phyloP scores from a whole-genome alignment of 2,329 filamentous ascomycete species.

The Neoarthrinium moseri region DNA sequence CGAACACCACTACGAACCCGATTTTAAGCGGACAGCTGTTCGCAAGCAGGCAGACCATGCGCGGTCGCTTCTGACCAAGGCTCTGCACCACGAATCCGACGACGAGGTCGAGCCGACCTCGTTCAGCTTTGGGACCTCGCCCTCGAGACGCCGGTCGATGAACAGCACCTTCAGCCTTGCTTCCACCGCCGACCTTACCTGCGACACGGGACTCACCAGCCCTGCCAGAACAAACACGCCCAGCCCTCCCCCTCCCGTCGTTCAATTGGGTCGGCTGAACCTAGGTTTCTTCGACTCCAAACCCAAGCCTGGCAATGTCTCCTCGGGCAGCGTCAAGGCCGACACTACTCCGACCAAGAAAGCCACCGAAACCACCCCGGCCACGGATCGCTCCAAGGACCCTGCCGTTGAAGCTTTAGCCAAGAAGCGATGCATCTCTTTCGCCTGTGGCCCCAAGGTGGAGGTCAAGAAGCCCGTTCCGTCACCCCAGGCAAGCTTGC shows the following conservation, averaged over 20 bases:
- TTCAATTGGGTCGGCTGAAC: constrained; percentile 43
- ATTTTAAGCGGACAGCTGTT: constrained; percentile 47
- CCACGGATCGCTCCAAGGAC: constrained; percentile 43
- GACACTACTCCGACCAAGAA: constrained; percentile 19
- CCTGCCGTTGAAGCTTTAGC: constrained; percentile 61
- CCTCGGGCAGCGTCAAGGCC: constrained; percentile 22
- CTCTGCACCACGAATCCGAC: constrained; percentile 69
- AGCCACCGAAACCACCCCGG: constrained; percentile 9
- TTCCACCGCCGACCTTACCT: constrained; percentile 90
- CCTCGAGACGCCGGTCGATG: constrained; percentile 59
- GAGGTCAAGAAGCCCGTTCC: constrained; percentile 40
- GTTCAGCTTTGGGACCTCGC: constrained; percentile 33
- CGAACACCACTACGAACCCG: constrained; percentile 49
- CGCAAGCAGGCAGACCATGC: constrained; percentile 55
- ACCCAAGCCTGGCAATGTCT: constrained; percentile 23
- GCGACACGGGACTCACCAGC: constrained; percentile 87
- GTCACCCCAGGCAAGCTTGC: constrained; percentile 33
- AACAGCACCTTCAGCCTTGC: constrained; percentile 78
- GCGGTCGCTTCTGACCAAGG: constrained; percentile 84
- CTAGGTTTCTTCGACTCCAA: constrained; percentile 24
- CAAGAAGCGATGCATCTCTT: constrained; percentile 88
- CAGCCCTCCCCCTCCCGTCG: constrained; percentile 75
- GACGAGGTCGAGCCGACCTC: constrained; percentile 43
- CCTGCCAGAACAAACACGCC: constrained; percentile 85
- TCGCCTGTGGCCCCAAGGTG: constrained; percentile 75